These are phyloP conservation scores for Candida gorgasii DNA, from an alignment of 805 yeast species.

Conservation along the genomic window DNA sequence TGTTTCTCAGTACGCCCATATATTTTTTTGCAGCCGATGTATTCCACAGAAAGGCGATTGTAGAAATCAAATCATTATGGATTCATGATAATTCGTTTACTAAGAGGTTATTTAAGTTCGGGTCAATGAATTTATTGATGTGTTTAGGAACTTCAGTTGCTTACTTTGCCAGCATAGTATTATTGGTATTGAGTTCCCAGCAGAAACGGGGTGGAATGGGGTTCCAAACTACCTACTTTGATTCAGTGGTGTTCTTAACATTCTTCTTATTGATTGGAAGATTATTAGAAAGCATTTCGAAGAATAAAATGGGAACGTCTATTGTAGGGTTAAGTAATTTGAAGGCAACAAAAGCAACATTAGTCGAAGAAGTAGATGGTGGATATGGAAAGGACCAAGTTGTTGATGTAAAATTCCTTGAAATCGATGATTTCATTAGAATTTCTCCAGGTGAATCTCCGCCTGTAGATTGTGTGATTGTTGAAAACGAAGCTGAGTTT, in stretches of 20 bases:
- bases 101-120: slow-evolving; percentile 63
- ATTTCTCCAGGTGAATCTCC: slow-evolving; percentile 60
- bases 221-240: slow-evolving; percentile 68
- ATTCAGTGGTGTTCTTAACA: slow-evolving; percentile 74
- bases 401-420: slow-evolving; percentile 47
- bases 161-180: slow-evolving; percentile 64
- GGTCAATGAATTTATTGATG: slow-evolving; percentile 77
- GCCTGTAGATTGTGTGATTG: slow-evolving; percentile 55
- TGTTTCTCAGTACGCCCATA: slow-evolving; percentile 68
- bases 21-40: slow-evolving; percentile 74
- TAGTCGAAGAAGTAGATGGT: slow-evolving; percentile 28
- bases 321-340: slow-evolving; percentile 53
- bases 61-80: slow-evolving; percentile 62
- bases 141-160: slow-evolving; percentile 72
- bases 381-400: slow-evolving; percentile 17
- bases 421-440: slow-evolving; percentile 51
- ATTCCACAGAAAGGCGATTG: slow-evolving; percentile 66
- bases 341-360: slow-evolving; percentile 51
- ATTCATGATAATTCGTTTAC: slow-evolving; percentile 52
- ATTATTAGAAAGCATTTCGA: slow-evolving; percentile 64
- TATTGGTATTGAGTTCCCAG: slow-evolving; percentile 49
- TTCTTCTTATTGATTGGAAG: slow-evolving; percentile 73
- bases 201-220: slow-evolving; percentile 32
- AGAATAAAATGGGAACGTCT: slow-evolving; percentile 66
- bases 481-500: slow-evolving; percentile 49